Conservation (phyloP, 129 eudicot species). For the Artemisia argyi region DNA sequence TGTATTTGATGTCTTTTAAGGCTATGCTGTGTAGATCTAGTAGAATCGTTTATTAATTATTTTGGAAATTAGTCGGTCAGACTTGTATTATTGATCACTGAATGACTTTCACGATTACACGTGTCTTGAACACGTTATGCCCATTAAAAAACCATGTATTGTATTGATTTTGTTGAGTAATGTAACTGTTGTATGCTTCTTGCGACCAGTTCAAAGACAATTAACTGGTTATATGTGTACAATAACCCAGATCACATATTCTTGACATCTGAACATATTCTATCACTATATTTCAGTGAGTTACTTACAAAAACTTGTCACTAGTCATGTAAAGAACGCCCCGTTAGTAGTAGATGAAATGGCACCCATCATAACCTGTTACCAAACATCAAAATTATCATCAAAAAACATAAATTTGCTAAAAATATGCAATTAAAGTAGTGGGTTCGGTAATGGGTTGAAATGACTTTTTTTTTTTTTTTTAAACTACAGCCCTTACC, state of each 20-base stretch:
- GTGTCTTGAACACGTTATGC: neutral
- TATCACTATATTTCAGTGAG: conserved; percentile 16
- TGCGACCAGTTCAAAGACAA: conserved; percentile 27
- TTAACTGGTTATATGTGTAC: conserved; percentile 8
- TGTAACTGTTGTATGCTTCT: neutral
- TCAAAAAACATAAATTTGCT: too few relatives aligned
- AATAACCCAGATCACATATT: conserved; percentile 23
- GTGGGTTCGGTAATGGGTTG: neutral
- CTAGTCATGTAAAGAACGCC: conserved; percentile 20
- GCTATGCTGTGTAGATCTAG: conserved; percentile 16
- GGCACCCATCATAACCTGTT: conserved; percentile 94
- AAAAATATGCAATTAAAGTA: neutral
- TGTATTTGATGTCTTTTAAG: conserved; percentile 28
- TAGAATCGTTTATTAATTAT: conserved; percentile 15
- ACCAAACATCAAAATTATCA: conserved; percentile 10
- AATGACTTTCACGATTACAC: conserved; percentile 3
- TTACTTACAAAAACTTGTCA: conserved; percentile 43
- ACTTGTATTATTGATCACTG: conserved; percentile 3
- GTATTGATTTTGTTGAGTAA: conserved; percentile 10
- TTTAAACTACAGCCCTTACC: too few relatives aligned
- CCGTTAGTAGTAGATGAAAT: conserved; percentile 54
- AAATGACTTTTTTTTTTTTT: too few relatives aligned
- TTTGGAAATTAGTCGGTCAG: neutral
- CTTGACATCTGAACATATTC: conserved; percentile 27
- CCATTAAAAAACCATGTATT: neutral